phyloP scores from a whole-genome alignment of 257 asterid genomes.

The Ocimum tenuiflorum region DNA sequence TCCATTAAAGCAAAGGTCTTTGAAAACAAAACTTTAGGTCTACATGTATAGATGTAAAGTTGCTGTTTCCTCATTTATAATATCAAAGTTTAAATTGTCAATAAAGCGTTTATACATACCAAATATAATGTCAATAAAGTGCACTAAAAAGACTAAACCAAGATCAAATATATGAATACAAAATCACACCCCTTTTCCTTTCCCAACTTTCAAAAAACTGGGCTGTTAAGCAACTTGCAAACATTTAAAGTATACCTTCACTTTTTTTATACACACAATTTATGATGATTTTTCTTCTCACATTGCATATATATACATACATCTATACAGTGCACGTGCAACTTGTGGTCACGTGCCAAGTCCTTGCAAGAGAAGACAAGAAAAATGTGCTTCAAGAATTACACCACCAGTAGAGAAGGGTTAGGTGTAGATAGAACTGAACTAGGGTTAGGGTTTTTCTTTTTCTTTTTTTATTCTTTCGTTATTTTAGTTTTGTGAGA shows the following conservation, averaged over 20 bases:
- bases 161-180: slow-evolving; percentile 21
- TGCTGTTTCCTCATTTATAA: slow-evolving; percentile 11
- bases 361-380: slow-evolving; percentile 29
- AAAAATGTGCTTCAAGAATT: slow-evolving; percentile 23
- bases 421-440: slow-evolving; percentile 19
- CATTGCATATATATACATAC: neutral
- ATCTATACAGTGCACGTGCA: slow-evolving; percentile 48
- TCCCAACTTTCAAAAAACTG: slow-evolving; percentile 63
- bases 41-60: slow-evolving; percentile 26
- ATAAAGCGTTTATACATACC: slow-evolving; percentile 36
- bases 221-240: slow-evolving; percentile 69
- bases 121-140: slow-evolving; percentile 68
- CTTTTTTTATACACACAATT: no score
- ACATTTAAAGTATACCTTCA: slow-evolving; percentile 56
- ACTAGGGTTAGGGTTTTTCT: slow-evolving; percentile 29
- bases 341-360: slow-evolving; percentile 54
- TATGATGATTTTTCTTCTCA: no score
- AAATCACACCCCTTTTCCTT: slow-evolving; percentile 32
- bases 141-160: slow-evolving; percentile 58
- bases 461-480: neutral
- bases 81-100: slow-evolving; percentile 42
- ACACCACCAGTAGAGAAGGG: slow-evolving; percentile 24
- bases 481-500: slow-evolving; percentile 9
- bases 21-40: slow-evolving; percentile 24
- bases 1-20: slow-evolving; percentile 51